Percentiles rank a stretch among this genome's conserved stretches.
These are phyloP conservation scores for Schizochytrium sp. DNA, from an alignment of 108 stramenopile species.

Conservation along the genomic window DNA sequence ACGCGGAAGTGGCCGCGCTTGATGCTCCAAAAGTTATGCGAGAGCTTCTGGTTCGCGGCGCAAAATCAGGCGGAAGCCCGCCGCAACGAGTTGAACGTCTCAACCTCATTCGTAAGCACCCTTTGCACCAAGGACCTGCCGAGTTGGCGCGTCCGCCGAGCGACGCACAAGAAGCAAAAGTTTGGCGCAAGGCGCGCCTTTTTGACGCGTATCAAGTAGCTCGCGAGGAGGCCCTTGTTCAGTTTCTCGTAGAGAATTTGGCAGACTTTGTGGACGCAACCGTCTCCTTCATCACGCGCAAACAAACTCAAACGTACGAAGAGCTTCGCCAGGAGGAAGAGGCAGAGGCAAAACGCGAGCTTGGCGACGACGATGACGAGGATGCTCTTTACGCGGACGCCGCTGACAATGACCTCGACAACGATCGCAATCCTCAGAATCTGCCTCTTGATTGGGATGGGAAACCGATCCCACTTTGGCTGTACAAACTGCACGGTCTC, in stretches of 20 bases:
- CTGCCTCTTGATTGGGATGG: constrained; percentile 96
- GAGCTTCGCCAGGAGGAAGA: constrained; percentile 43
- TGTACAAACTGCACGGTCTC: constrained; percentile 98
- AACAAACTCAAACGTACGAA: constrained; percentile 75
- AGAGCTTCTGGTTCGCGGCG: constrained; percentile 69
- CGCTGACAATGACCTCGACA: not conserved
- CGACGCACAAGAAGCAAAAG: not conserved
- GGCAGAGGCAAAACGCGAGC: not conserved
- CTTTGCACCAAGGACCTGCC: not conserved
- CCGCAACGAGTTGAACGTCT: constrained; percentile 77
- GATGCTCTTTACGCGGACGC: not conserved
- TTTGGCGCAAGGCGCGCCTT: not conserved
- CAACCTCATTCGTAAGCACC: constrained; percentile 28
- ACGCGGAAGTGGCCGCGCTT: constrained; percentile 42
- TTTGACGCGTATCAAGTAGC: constrained; percentile 45
- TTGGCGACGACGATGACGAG: not conserved
- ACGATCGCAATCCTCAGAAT: constrained; percentile 69
- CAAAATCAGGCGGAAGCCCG: constrained; percentile 89
- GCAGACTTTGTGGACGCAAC: constrained; percentile 78
- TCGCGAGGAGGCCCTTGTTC: constrained; percentile 58
- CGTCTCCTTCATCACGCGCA: constrained; percentile 68
- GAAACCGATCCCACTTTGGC: constrained; percentile 97
- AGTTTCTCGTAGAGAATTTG: constrained; percentile 69
- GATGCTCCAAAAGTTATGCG: constrained; percentile 72
- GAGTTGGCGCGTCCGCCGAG: not conserved